Conservation (phyloP, 192 early-diverging fungal genomes). For the Gonapodya sp. region DNA sequence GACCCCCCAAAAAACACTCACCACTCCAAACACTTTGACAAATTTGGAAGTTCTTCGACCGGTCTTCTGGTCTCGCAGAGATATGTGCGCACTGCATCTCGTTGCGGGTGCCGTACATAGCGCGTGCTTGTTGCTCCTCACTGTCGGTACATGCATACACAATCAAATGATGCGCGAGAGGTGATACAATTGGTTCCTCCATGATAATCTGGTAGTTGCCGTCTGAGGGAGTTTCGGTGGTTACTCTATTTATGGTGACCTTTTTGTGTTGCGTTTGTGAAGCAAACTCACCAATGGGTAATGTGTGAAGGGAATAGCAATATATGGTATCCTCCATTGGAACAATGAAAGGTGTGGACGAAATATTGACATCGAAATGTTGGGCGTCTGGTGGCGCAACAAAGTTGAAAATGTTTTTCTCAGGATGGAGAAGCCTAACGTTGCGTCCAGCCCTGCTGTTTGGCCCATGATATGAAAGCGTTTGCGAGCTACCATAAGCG, state of each 20-base stretch:
- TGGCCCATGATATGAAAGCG: not conserved
- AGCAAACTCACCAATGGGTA: not conserved
- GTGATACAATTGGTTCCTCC: not conserved
- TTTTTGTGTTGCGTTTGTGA: too few relatives aligned
- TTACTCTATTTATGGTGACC: too few relatives aligned
- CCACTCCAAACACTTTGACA: not conserved
- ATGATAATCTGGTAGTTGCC: not conserved
- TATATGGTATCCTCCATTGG: not conserved
- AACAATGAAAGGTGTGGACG: not conserved
- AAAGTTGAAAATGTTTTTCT: not conserved
- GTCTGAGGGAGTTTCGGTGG: not conserved
- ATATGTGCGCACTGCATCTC: not conserved
- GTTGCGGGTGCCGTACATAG: not conserved
- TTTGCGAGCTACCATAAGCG: not conserved
- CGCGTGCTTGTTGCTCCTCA: not conserved
- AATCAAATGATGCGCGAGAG: not conserved
- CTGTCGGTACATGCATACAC: not conserved
- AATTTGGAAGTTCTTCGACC: not conserved
- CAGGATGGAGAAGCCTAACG: not conserved
- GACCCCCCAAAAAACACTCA: not conserved
- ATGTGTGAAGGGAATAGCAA: not conserved
- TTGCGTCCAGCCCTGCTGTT: not conserved
- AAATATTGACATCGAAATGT: not conserved
- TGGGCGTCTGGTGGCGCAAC: not conserved
- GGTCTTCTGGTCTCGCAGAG: not conserved